Evolutionary conservation across 2,329 filamentous ascomycete genomes (phyloP), one percentile per base, ranked within the genome.

Genomic region (Leptographium procerum): DNA sequence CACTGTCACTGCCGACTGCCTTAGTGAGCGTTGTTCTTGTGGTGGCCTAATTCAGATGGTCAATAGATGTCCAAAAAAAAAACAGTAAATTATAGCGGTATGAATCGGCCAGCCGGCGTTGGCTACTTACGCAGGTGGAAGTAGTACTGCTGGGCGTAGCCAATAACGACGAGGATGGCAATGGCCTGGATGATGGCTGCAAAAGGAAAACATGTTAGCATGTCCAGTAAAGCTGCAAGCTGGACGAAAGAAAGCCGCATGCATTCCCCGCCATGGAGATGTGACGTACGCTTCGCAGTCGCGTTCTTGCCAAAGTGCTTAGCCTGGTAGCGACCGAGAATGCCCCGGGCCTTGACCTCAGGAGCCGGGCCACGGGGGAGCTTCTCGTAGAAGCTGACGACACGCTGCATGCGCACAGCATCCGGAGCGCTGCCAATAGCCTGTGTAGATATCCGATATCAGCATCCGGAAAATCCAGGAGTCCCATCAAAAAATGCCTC

Each of bases 11-110:
- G 62, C 33, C 28, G 6, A 45, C 45, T n/a, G 11, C n/a, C 11
- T 79, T 95, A 99, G 82, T 99, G 94, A 69, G 90, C 89, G 77
- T 99, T 95, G 88, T 99, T 97, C 89, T 99, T 99, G 88, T 97
- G 92, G 85, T 99, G 92, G 69, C 94, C 94, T 99, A 67, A 1
- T 19, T 9, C n/a, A 7, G 19, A 55, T n/a, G 31, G 16, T n/a
- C 2, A 4, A 13, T n/a, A 19, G 16, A 7, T 43, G 57, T 57
- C 47, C 34, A 55, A 14, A 26, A 36, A 55, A 14, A 26, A 2
- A 33, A n/a, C 26, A n/a, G n/a, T n/a, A 13, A 48, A 19, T 2
- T 19, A 28, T 16, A 2, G 10, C 22, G 33, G 10, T 6, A 28
- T 22, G n/a, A 7, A 1, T 14, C 13, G 36, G 36, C 13, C 13